Conservation (phyloP, 139 green algal species). For the Bryopsis sp. region DNA sequence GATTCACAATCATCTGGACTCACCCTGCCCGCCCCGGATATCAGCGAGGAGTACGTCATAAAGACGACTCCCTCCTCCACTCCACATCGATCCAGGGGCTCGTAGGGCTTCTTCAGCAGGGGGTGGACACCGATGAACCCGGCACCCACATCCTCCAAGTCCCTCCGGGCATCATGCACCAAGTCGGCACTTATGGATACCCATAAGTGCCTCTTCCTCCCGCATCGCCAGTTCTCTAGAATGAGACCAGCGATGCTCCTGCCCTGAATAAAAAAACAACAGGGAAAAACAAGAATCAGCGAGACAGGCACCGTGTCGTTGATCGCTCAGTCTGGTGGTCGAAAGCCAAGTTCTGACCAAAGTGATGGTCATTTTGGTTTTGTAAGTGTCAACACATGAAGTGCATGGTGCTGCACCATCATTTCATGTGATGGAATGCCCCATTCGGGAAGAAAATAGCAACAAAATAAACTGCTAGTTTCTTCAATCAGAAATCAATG, state of each 20-base stretch:
- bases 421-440: too few relatives aligned
- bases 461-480: too few relatives aligned
- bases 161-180: slow-evolving; percentile 24
- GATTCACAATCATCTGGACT: neutral
- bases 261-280: neutral
- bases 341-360: too few relatives aligned
- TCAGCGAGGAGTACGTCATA: slow-evolving; percentile 31
- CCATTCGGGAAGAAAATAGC: too few relatives aligned
- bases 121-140: slow-evolving; percentile 20
- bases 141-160: slow-evolving; percentile 30
- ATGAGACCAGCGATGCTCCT: slow-evolving; percentile 27
- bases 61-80: slow-evolving; percentile 31
- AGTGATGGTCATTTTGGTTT: too few relatives aligned
- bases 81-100: neutral
- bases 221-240: slow-evolving; percentile 31
- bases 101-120: slow-evolving; percentile 27
- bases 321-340: too few relatives aligned
- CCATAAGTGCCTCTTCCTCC: slow-evolving; percentile 31
- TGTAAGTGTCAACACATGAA: too few relatives aligned
- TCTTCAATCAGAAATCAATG: too few relatives aligned
- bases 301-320: too few relatives aligned
- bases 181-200: slow-evolving; percentile 30
- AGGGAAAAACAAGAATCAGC: too few relatives aligned
- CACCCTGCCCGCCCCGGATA: slow-evolving; percentile 23
- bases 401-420: too few relatives aligned